These are phyloP conservation scores for Penicillium bovifimosum DNA, from an alignment of 495 filamentous ascomycete genomes.

Conservation along the genomic window DNA sequence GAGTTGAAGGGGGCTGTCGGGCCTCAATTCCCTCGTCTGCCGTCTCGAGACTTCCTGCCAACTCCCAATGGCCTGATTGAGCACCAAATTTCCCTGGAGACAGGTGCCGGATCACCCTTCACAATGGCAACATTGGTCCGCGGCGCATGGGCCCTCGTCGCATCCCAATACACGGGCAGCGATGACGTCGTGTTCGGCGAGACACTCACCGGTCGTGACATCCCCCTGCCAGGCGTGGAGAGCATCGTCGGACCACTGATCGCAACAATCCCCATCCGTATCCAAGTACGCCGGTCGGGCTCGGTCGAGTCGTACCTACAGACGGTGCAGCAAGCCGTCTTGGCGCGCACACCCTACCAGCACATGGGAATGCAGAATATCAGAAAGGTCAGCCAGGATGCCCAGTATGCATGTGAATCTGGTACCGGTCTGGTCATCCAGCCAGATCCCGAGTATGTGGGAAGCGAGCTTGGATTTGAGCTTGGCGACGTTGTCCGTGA, in stretches of 20 bases:
- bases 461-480: conserved; percentile 45
- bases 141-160: conserved; percentile 56
- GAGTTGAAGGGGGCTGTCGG: conserved; percentile 47
- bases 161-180: conserved; percentile 47
- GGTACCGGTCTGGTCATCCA: conserved; percentile 54
- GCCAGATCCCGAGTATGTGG: conserved; percentile 39
- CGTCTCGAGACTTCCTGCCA: conserved; percentile 50
- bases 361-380: conserved; percentile 69
- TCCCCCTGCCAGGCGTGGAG: conserved; percentile 41
- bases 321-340: conserved; percentile 47
- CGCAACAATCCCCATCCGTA: conserved; percentile 58
- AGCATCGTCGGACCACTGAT: conserved; percentile 53
- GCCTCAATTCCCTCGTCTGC: conserved; percentile 53
- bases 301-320: conserved; percentile 34
- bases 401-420: conserved; percentile 59
- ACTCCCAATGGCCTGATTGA: conserved; percentile 48
- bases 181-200: conserved; percentile 56
- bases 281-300: conserved; percentile 29
- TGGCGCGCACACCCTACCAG: conserved; percentile 54
- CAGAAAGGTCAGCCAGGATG: conserved; percentile 53
- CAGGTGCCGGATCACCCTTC: conserved; percentile 31
- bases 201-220: conserved; percentile 50
- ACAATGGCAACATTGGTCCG: conserved; percentile 57
- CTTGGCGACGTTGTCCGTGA: conserved; percentile 55
- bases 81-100: conserved; percentile 41